phyloP scores from a whole-genome alignment of 2,329 filamentous ascomycete species.

The Aspergillus japonicus region DNA sequence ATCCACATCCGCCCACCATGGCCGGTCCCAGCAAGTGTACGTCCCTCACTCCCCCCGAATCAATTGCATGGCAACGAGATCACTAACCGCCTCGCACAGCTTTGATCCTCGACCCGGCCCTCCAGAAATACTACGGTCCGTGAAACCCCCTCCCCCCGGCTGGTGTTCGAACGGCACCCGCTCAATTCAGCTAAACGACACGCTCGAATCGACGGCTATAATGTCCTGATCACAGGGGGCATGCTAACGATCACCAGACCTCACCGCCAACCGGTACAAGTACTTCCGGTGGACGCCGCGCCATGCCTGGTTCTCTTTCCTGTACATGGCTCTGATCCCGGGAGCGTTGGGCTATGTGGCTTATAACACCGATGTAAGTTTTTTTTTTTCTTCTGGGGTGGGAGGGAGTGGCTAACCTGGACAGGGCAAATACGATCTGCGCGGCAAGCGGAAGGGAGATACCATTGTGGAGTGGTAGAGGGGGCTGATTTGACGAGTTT shows the following conservation, averaged over 20 bases:
- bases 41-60: slow-evolving; percentile 8
- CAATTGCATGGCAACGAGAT: slow-evolving; percentile 20
- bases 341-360: slow-evolving; percentile 67
- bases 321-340: slow-evolving; percentile 74
- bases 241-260: slow-evolving; percentile 55
- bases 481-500: not conserved
- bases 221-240: too few relatives aligned
- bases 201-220: too few relatives aligned
- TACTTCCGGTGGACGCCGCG: slow-evolving; percentile 92
- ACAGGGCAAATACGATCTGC: slow-evolving; percentile 81
- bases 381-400: not conserved
- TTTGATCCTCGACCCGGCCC: slow-evolving; percentile 44
- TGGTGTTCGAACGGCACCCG: too few relatives aligned
- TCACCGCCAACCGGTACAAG: slow-evolving; percentile 81
- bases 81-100: slow-evolving; percentile 52
- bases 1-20: slow-evolving; percentile 41
- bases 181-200: too few relatives aligned
- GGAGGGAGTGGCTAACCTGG: not conserved
- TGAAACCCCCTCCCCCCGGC: slow-evolving; percentile 11
- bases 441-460: slow-evolving; percentile 86
- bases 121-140: slow-evolving; percentile 52
- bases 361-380: slow-evolving; percentile 81
- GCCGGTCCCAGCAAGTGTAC: slow-evolving; percentile 52
- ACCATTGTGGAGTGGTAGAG: slow-evolving; percentile 72
- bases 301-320: slow-evolving; percentile 75